Evolutionary conservation across 1,284 basidiomycete species (phyloP).

Genomic region (Apiotrichum porosum): DNA sequence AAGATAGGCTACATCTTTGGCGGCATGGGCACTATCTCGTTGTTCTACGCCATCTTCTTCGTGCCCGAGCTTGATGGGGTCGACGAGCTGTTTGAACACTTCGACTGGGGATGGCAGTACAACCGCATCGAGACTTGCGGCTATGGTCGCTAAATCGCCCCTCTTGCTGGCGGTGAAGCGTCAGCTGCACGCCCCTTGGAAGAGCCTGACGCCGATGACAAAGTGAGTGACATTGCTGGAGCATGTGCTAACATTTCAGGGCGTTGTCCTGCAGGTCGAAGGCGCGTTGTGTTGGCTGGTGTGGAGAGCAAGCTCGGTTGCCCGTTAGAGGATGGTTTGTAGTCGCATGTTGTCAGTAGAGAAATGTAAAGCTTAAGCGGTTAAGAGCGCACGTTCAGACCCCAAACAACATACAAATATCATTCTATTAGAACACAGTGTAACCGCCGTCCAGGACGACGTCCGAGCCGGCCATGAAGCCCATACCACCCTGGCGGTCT

Average conservation of each 20-base stretch:
- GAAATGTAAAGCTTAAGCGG: no score
- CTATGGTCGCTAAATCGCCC: conserved; percentile 13
- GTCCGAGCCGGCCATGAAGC: conserved; percentile 46
- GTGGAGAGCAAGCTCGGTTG: no score
- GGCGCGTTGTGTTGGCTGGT: no score
- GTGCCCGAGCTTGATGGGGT: conserved; percentile 23
- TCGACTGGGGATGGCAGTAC: conserved; percentile 21
- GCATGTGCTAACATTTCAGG: no score
- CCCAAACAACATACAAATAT: no score
- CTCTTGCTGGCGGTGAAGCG: conserved; percentile 9
- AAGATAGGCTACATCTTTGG: conserved; percentile 22
- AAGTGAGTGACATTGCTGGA: no score
- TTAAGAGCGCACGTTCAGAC: no score
- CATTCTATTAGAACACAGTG: conserved; percentile 10
- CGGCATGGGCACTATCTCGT: conserved; percentile 7
- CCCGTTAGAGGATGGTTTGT: no score
- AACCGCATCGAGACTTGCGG: conserved; percentile 12
- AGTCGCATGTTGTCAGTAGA: no score
- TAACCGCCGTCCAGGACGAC: conserved; percentile 45
- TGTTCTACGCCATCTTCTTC: conserved; percentile 23
- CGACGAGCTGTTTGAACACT: conserved; percentile 24
- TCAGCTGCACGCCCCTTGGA: no score
- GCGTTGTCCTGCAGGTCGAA: no score
- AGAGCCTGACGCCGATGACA: no score
- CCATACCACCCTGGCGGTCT: conserved; percentile 24